Conservation (phyloP, 2,329 filamentous ascomycete species). For the Aspergillus sp. region DNA sequence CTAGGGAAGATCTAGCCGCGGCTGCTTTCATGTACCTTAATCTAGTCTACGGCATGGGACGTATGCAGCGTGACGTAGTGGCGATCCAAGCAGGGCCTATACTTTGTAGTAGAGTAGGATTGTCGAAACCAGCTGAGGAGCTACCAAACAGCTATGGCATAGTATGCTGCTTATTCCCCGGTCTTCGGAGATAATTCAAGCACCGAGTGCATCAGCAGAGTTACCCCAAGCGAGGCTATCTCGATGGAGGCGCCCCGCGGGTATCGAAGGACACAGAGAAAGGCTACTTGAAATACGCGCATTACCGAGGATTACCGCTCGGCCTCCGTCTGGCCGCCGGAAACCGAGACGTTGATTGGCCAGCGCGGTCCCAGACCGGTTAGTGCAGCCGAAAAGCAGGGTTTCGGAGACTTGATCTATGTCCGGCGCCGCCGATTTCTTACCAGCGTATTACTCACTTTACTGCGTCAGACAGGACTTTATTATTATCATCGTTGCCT, state of each 20-base stretch:
- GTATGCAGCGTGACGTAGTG: slow-evolving; percentile 9
- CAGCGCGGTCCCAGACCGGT: slow-evolving; percentile 17
- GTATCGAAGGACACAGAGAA: neutral
- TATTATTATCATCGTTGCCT: neutral
- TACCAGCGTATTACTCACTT: slow-evolving; percentile 2
- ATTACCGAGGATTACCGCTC: slow-evolving; percentile 24
- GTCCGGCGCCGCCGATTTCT: slow-evolving; percentile 22
- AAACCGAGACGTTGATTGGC: slow-evolving; percentile 39
- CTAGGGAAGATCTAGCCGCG: neutral
- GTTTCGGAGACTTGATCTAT: slow-evolving; percentile 39
- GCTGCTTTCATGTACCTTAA: neutral
- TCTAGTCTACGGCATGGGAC: neutral
- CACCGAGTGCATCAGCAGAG: slow-evolving; percentile 1
- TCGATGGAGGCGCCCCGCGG: neutral
- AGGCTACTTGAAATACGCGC: neutral
- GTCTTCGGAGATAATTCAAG: neutral
- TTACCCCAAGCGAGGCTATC: neutral
- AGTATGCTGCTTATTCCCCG: neutral
- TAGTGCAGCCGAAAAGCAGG: slow-evolving; percentile 22
- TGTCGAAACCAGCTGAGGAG: neutral
- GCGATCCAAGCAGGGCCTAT: neutral
- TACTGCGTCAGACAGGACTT: neutral
- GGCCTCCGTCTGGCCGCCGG: slow-evolving; percentile 11
- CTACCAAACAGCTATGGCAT: neutral
- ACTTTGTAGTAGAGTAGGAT: neutral